phyloP scores from a whole-genome alignment of 441 rosid genomes.

The Eutrema salsugineum region DNA sequence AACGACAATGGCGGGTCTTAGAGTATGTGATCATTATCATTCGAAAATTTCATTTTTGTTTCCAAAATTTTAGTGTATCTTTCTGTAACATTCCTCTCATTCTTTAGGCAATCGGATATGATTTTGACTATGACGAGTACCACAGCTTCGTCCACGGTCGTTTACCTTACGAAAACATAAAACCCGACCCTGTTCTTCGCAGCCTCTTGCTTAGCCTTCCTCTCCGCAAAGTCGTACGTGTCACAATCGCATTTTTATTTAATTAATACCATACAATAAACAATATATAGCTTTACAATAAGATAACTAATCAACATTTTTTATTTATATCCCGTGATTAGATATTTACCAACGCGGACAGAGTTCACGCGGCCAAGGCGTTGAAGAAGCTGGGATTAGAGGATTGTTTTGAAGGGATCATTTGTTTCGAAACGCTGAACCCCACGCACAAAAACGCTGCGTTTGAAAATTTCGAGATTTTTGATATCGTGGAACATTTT shows the following conservation, averaged over 20 bases:
- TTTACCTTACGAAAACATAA: constrained; percentile 76
- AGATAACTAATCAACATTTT: background rate
- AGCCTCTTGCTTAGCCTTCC: constrained; percentile 72
- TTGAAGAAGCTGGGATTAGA: constrained; percentile 77
- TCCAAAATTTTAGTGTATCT: background rate
- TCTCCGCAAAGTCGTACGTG: constrained; percentile 61
- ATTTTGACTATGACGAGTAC: constrained; percentile 87
- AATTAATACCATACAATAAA: background rate
- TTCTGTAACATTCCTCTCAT: background rate
- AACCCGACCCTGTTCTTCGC: constrained; percentile 79
- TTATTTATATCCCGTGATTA: constrained; percentile 7
- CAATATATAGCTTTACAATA: background rate
- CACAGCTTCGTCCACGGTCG: constrained; percentile 88
- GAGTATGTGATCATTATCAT: constrained; percentile 44
- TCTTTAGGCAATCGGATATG: constrained; percentile 80
- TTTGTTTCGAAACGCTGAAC: constrained; percentile 91
- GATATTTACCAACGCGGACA: constrained; percentile 95
- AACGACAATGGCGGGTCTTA: constrained; percentile 98
- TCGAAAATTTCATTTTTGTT: background rate
- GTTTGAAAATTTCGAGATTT: constrained; percentile 43
- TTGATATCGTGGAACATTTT: constrained; percentile 57
- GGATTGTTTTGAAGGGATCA: constrained; percentile 89
- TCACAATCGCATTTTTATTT: background rate
- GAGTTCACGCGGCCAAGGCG: constrained; percentile 62
- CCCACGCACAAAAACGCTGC: constrained; percentile 35